Conservation (phyloP, 371 early-diverging fungal species). For the Apophysomyces elegans region DNA sequence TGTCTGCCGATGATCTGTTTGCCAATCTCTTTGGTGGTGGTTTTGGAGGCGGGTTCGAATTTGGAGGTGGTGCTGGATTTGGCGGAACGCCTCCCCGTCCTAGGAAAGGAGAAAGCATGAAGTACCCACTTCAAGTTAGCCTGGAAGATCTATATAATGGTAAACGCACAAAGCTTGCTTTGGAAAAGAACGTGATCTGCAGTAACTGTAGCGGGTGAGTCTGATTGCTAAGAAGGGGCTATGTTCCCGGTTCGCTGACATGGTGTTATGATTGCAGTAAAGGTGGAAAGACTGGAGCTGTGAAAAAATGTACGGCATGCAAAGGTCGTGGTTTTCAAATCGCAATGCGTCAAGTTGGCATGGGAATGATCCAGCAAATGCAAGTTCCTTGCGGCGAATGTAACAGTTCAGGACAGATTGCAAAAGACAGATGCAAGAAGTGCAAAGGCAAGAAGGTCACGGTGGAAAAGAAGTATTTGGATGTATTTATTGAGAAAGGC, state of each 20-base stretch:
- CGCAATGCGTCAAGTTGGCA: constrained; percentile 92
- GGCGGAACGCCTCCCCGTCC: constrained; percentile 35
- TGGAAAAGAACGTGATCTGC: constrained; percentile 60
- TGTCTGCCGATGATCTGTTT: constrained; percentile 84
- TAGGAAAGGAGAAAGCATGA: constrained; percentile 77
- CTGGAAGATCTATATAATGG: constrained; percentile 91
- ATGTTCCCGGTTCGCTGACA: background rate
- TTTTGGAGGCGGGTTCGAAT: constrained; percentile 19
- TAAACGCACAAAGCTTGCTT: constrained; percentile 33
- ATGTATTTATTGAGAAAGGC: constrained; percentile 92
- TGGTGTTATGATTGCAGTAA: constrained; percentile 52
- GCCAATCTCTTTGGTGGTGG: constrained; percentile 71
- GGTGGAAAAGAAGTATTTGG: constrained; percentile 85
- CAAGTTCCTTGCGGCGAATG: constrained; percentile 66
- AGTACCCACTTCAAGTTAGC: constrained; percentile 59
- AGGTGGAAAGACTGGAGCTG: constrained; percentile 78
- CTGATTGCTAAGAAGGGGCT: background rate
- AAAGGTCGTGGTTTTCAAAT: constrained; percentile 90
- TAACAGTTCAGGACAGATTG: constrained; percentile 74
- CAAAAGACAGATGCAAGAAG: constrained; percentile 86
- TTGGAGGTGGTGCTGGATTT: constrained; percentile 17
- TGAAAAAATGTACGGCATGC: constrained; percentile 80
- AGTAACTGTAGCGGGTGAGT: constrained; percentile 63
- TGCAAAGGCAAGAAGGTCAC: constrained; percentile 86
- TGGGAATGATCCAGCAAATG: constrained; percentile 96